Evolutionary conservation across 202 grass and related monocot species (phyloP).

Genomic region (Zoysia matrella): DNA sequence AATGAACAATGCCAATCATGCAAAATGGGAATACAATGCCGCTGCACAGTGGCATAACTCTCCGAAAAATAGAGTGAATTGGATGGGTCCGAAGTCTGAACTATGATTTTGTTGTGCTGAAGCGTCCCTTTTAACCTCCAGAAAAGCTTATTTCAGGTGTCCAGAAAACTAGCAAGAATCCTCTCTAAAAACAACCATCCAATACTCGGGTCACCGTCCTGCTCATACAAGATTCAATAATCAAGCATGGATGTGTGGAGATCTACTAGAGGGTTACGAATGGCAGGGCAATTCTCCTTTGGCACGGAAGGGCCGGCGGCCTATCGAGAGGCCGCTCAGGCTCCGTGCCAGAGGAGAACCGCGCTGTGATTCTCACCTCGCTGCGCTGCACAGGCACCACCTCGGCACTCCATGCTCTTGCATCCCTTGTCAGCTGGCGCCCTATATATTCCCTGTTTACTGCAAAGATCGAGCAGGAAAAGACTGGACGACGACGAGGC

Average conservation of each 20-base stretch:
- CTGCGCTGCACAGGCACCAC: neutral
- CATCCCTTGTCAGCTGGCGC: neutral
- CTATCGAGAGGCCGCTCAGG: neutral
- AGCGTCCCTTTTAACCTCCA: neutral
- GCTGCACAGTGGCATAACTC: too few relatives aligned
- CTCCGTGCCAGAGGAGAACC: constrained; percentile 55
- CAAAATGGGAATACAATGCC: too few relatives aligned
- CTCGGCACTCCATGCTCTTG: neutral
- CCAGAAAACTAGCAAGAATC: neutral
- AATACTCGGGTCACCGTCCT: neutral
- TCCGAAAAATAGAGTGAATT: too few relatives aligned
- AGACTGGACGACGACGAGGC: neutral
- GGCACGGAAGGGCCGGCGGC: constrained; percentile 22
- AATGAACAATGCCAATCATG: too few relatives aligned
- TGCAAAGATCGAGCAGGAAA: neutral
- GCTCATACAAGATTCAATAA: neutral
- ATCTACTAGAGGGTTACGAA: constrained; percentile 20
- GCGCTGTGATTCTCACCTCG: constrained; percentile 50
- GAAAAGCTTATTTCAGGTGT: neutral
- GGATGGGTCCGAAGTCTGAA: neutral
- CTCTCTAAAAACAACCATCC: neutral
- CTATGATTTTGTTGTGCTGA: neutral
- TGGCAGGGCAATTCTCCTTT: constrained; percentile 59
- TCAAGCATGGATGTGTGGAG: neutral
- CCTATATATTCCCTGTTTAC: constrained; percentile 10